Evolutionary conservation across 148 eudicot genomes (phyloP), one percentile per base, ranked within the genome.

Genomic region (Chenopodium formosanum): DNA sequence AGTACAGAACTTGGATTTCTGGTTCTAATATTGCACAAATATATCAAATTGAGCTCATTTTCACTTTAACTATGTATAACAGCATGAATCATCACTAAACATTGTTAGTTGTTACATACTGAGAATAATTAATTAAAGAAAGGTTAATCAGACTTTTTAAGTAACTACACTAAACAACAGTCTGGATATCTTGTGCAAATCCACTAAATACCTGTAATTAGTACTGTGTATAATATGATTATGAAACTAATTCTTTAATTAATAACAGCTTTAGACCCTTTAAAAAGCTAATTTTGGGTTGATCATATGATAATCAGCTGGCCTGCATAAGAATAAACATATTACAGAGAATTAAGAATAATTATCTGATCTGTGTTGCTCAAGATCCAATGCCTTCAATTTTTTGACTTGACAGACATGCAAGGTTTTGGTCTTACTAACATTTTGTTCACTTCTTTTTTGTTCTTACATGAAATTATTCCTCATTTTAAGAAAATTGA

Each of bases 401-500:
- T 60, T 25, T 70, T 64, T 82, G 84, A 82, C 80, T 40, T 60
- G 83, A 80, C 83, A 80, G 83, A 74, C 69, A 73, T 73, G 73
- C 83, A 80, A 63, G 20, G 19, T 17, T 80, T 74, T 68, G 40
- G 46, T 74, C 64, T 81, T 81, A 74, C 22, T 50, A 29, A n/a
- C 78, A 29, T 32, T 81, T 46, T 76, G 44, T 60, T 82, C 62
- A 14, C 47, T 82, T 77, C 62, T 25, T 20, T 53, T 10, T 46
- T 69, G 67, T 76, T 76, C 53, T 44, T 65, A 77, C 74, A 34
- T 76, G 60, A 37, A 82, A 34, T 56, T 70, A 56, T 56, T 56
- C 16, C 62, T 19, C 22, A 56, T 4, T 13, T 56, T 56, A 14
- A 69, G 14, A 31, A 69, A 3, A 69, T n/a, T 7, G 16, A 29